Base-by-base conservation (phyloP, 2,329 filamentous ascomycete genomes). In the Talaromyces sp. region DNA sequence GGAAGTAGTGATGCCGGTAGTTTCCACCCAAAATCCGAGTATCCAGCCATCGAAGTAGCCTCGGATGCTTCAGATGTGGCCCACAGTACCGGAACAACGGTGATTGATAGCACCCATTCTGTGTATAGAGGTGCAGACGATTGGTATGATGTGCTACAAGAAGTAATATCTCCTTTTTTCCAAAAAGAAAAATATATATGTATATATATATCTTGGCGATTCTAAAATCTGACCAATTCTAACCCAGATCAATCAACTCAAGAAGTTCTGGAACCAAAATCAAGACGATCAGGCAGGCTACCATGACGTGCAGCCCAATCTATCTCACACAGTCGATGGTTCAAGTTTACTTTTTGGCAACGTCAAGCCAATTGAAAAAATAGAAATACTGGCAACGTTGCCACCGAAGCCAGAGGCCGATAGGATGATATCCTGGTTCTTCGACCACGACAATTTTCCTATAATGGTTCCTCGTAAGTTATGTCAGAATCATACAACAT, bases 311-410 rank as follows among this genome's bases (percentile, higher is more conserved):
- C 24, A 55, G 6, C 54, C 26, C 35, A 43, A 26, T 7, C 29
- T 62, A 5, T 55, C 60, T 9, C 52, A 56, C n/a, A 75, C 76
- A 32, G 79, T 81, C 38, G 77, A 81, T n/a, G 89, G 89, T 1
- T 90, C 89, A 3, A 88, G 89, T 0, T 88, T 97, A 65, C 79
- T 98, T 8, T 88, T 96, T 64, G 90, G 90, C 56, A 86, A 88
- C 2, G 82, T 82, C 64, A 81, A 88, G 54, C 84, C 87, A 8
- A 86, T 88, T 17, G 87, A 87, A 41, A 89, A 90, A 67, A 78
- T 84, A n/a, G 93, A 98, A 69, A 81, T 98, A 8, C 84, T 96
- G 64, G 84, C 88, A 27, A 86, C 89, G 56, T 83, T 98, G 50
- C 95, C 95, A 1, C 82, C 88, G 0, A 95, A 92, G 70, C 86